Conservation (phyloP, 225 moss, liverwort and hornwort species). For the Lunularia cruciata region DNA sequence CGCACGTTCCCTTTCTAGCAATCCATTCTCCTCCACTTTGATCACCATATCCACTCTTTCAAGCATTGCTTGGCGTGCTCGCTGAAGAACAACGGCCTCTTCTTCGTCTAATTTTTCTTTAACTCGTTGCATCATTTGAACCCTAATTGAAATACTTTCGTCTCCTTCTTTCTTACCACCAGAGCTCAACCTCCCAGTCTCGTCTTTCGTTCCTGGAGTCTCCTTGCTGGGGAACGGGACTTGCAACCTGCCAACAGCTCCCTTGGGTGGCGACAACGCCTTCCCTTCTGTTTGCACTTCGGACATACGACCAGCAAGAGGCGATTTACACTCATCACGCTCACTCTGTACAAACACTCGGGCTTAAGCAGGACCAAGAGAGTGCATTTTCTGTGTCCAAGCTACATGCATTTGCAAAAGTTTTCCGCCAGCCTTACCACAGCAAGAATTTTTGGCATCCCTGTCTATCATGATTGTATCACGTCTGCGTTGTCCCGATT, state of each 20-base stretch:
- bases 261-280: too few species aligned
- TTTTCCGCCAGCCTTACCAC: too few species aligned
- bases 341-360: not conserved
- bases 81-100: slow-evolving; percentile 24
- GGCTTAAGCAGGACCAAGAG: not conserved
- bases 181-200: not conserved
- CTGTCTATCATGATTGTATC: too few species aligned
- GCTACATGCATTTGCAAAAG: too few species aligned
- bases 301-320: not conserved
- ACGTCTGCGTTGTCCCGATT: too few species aligned
- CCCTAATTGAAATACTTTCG: not conserved
- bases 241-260: too few species aligned
- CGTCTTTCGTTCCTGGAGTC: not conserved
- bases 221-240: too few species aligned
- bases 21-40: slow-evolving; percentile 11
- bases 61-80: slow-evolving; percentile 18
- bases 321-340: not conserved
- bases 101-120: slow-evolving; percentile 30
- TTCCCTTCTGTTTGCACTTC: not conserved
- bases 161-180: slow-evolving; percentile 22
- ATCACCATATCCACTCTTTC: slow-evolving; percentile 24
- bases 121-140: slow-evolving; percentile 30
- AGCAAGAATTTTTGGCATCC: too few species aligned
- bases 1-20: not conserved
- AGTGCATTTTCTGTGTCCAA: not conserved